Conservation (phyloP, 2,329 filamentous ascomycete genomes). For the Paecilomyces variotii region DNA sequence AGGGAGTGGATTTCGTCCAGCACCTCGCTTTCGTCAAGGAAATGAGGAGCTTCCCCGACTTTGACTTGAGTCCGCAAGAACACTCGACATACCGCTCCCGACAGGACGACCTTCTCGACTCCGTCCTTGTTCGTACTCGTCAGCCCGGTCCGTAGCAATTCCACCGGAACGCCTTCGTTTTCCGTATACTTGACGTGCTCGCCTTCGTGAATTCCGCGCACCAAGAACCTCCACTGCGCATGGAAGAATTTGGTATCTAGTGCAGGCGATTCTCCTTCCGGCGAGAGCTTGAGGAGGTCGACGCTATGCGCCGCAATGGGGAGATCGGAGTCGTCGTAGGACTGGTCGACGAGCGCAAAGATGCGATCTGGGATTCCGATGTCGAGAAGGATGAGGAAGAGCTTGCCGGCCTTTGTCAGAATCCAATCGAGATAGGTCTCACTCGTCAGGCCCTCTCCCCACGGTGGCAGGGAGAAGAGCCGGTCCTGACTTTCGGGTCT, state of each 20-base stretch:
- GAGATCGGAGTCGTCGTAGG: conserved; percentile 54
- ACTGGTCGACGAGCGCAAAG: conserved; percentile 53
- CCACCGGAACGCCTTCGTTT: conserved; percentile 53
- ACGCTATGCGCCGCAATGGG: conserved; percentile 49
- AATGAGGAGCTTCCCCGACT: conserved; percentile 28
- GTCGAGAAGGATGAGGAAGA: conserved; percentile 53
- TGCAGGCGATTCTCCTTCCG: conserved; percentile 34
- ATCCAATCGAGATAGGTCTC: conserved; percentile 57
- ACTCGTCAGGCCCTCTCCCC: conserved; percentile 39
- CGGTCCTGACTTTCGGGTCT: conserved; percentile 28
- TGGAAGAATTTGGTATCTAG: conserved; percentile 52
- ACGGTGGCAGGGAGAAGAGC: conserved; percentile 30
- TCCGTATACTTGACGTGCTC: conserved; percentile 51
- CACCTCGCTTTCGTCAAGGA: conserved; percentile 32
- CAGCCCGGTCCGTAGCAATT: conserved; percentile 40
- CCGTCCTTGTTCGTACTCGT: conserved; percentile 25
- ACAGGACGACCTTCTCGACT: conserved; percentile 34
- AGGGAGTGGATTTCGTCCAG: conserved; percentile 32
- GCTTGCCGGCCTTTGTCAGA: conserved; percentile 46
- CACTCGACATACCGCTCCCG: conserved; percentile 26
- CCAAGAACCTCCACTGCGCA: conserved; percentile 51
- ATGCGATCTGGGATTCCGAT: conserved; percentile 57
- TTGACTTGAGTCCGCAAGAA: conserved; percentile 32
- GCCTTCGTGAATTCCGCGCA: conserved; percentile 48
- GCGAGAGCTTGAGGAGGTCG: conserved; percentile 45